Percentiles rank a stretch among this genome's conserved stretches.
Conservation (phyloP, 2,329 filamentous ascomycete species). For the Fusarium circinatum region DNA sequence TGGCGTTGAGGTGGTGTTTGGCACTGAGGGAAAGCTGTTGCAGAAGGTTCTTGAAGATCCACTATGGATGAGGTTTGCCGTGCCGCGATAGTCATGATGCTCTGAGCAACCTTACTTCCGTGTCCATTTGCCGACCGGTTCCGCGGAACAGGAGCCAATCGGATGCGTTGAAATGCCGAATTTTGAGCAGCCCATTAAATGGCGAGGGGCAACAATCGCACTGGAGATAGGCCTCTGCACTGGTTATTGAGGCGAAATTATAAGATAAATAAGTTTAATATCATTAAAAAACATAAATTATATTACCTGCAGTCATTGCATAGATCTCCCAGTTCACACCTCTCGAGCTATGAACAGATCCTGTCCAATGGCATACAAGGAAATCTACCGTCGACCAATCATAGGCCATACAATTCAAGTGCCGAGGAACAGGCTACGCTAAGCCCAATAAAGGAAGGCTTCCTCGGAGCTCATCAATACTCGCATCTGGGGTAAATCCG, state of each 20-base stretch:
- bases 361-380: rapidly evolving
- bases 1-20: too few species aligned
- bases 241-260: too few species aligned
- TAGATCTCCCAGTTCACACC: neutral
- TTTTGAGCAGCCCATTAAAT: neutral
- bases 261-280: too few species aligned
- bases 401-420: neutral
- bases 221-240: too few species aligned
- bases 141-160: conserved; percentile 23
- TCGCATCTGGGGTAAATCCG: conserved; percentile 14
- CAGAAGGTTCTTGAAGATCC: too few species aligned
- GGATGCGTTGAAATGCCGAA: neutral
- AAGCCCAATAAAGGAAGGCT: neutral
- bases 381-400: neutral
- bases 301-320: rapidly evolving
- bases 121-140: neutral
- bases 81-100: too few species aligned
- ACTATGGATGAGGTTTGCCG: too few species aligned
- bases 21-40: too few species aligned
- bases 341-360: neutral
- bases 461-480: conserved; percentile 13
- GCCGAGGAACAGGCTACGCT: neutral
- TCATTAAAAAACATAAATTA: rapidly evolving
- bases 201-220: neutral
- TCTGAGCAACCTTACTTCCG: neutral